Evolutionary conservation across 371 early-diverging fungal species (phyloP).

Genomic region (Mortierella sp.): DNA sequence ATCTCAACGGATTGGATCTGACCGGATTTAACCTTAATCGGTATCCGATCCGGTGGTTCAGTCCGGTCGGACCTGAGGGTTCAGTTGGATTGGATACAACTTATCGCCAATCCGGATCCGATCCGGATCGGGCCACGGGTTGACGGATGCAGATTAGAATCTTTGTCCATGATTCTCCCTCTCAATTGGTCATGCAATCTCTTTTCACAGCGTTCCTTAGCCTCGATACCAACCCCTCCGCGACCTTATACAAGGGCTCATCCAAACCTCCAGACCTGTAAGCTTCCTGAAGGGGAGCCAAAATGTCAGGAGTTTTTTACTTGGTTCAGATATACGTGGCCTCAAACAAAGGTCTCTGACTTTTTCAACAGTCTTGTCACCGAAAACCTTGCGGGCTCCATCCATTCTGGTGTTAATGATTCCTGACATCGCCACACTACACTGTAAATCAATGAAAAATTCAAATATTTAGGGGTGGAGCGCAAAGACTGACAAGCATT

Average conservation of each 20-base stretch:
- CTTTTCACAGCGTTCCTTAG: neutral
- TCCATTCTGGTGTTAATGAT: conserved; percentile 12
- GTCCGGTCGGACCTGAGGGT: no score
- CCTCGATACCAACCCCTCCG: conserved; percentile 3
- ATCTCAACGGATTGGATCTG: no score
- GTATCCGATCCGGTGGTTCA: no score
- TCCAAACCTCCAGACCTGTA: no score
- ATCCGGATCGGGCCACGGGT: no score
- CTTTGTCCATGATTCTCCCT: conserved; percentile 7
- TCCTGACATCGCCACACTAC: conserved; percentile 17
- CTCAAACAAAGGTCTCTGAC: neutral
- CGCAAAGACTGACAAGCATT: no score
- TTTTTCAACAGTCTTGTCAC: neutral
- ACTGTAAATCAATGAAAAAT: neutral
- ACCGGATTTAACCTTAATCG: no score
- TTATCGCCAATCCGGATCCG: no score
- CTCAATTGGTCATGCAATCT: conserved; percentile 1
- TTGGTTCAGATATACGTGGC: neutral
- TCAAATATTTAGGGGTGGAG: no score
- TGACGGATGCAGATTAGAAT: no score
- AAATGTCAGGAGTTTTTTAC: neutral
- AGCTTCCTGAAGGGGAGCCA: neutral
- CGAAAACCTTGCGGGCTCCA: conserved; percentile 3
- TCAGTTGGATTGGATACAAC: no score
- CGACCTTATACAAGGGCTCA: no score